Conservation (phyloP, 768 basidiomycete species). For the Udeniomyces megalosporus region DNA sequence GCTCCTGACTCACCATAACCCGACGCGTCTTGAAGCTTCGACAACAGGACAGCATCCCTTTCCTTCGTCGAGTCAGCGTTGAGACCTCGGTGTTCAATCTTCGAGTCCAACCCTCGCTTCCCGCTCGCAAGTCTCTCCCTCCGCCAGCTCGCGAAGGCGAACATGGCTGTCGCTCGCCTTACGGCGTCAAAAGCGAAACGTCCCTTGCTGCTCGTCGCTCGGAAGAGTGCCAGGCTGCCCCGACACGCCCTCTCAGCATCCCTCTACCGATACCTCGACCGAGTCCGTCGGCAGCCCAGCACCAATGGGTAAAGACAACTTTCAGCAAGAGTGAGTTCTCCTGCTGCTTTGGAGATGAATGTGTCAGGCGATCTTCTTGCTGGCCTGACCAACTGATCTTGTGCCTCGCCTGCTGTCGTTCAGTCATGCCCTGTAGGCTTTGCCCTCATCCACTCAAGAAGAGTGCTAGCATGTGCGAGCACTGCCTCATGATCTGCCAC, state of each 20-base stretch:
- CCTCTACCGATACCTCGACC: neutral
- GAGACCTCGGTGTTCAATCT: constrained; percentile 32
- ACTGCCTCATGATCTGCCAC: constrained; percentile 80
- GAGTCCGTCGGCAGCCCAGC: constrained; percentile 38
- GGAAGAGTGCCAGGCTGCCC: neutral
- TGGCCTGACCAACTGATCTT: neutral
- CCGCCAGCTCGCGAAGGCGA: neutral
- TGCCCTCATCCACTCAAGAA: constrained; percentile 68
- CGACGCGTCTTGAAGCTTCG: constrained; percentile 55
- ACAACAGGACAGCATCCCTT: constrained; percentile 87
- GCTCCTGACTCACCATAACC: no score
- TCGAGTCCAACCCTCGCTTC: neutral
- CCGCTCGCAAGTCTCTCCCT: neutral
- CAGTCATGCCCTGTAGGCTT: constrained; percentile 75
- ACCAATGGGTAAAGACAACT: constrained; percentile 77
- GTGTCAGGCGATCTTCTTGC: neutral
- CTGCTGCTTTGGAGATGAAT: neutral
- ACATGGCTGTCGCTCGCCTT: neutral
- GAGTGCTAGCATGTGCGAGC: constrained; percentile 69
- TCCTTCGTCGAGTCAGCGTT: constrained; percentile 74
- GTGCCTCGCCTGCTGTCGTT: neutral
- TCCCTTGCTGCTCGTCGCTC: neutral
- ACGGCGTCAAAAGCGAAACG: neutral
- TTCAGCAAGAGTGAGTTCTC: constrained; percentile 71
- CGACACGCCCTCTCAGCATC: neutral